Percentiles rank a stretch among this genome's conserved stretches.
phyloP scores from a whole-genome alignment of 306 rosid genomes.

The Canavalia gladiata region DNA sequence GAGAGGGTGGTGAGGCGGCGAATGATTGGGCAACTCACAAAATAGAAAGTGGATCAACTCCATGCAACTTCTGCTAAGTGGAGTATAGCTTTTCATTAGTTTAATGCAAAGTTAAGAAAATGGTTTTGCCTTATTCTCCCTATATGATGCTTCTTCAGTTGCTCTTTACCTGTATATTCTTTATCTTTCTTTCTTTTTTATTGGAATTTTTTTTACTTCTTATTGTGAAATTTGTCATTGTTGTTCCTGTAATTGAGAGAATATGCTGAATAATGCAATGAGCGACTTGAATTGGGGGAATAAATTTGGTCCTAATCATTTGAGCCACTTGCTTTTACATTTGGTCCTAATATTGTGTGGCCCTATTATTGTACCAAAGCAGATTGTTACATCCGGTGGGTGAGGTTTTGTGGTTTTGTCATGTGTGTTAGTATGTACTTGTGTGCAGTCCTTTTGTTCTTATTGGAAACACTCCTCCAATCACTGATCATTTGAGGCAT shows the following conservation, averaged over 20 bases:
- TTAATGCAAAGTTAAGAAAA: constrained; percentile 61
- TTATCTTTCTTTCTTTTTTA: constrained; percentile 37
- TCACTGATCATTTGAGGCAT: not conserved
- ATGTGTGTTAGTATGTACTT: not conserved
- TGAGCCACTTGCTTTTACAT: constrained; percentile 42
- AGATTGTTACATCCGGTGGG: not conserved
- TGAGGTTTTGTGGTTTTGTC: not conserved
- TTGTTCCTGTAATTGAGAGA: constrained; percentile 25
- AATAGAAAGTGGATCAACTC: constrained; percentile 59
- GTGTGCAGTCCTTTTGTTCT: not conserved
- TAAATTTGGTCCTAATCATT: constrained; percentile 31
- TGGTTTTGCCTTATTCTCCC: constrained; percentile 51
- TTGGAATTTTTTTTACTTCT: constrained; percentile 24
- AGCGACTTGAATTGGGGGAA: constrained; percentile 36
- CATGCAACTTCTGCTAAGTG: constrained; percentile 73
- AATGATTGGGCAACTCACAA: constrained; percentile 50
- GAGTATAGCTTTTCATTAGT: constrained; percentile 62
- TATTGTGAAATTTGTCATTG: not conserved
- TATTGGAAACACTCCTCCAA: not conserved
- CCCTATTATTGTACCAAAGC: not conserved
- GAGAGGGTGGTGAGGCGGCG: constrained; percentile 44
- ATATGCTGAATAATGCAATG: constrained; percentile 53
- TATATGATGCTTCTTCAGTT: constrained; percentile 56
- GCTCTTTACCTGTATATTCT: constrained; percentile 55
- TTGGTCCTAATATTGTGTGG: too few relatives aligned